Conservation (phyloP, 2,329 filamentous ascomycete genomes). For the Phyllosticta citribraziliensis region DNA sequence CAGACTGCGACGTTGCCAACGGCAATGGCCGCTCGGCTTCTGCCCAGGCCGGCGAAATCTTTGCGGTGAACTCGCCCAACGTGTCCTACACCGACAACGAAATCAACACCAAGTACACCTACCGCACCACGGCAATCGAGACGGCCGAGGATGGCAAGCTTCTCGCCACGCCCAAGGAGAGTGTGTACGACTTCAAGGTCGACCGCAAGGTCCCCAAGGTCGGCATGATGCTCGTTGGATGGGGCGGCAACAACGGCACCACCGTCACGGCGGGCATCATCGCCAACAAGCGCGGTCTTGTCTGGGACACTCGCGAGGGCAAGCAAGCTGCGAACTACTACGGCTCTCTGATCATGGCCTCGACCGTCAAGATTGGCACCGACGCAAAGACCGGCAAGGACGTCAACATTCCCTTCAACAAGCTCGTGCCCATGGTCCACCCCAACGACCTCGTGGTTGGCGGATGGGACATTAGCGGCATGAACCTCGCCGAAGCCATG, state of each 20-base stretch:
- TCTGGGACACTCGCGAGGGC: constrained; percentile 92
- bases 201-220: constrained; percentile 87
- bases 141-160: constrained; percentile 63
- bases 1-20: constrained; percentile 52
- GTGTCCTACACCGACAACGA: constrained; percentile 80
- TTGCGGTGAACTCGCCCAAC: constrained; percentile 85
- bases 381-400: constrained; percentile 77
- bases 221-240: constrained; percentile 95
- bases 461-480: constrained; percentile 91
- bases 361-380: constrained; percentile 90
- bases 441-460: constrained; percentile 92
- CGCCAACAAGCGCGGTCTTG: constrained; percentile 77
- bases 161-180: constrained; percentile 78
- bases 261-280: constrained; percentile 96
- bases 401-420: constrained; percentile 92
- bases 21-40: constrained; percentile 33
- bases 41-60: constrained; percentile 49
- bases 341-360: constrained; percentile 93
- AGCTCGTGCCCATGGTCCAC: constrained; percentile 91
- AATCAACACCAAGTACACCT: constrained; percentile 91
- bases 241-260: constrained; percentile 96
- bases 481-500: constrained; percentile 88
- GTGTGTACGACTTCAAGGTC: constrained; percentile 93
- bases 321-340: constrained; percentile 88
- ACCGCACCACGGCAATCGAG: constrained; percentile 82